These are phyloP conservation scores for Ogataea populi-albae DNA, from an alignment of 805 yeast genomes.

Conservation along the genomic window DNA sequence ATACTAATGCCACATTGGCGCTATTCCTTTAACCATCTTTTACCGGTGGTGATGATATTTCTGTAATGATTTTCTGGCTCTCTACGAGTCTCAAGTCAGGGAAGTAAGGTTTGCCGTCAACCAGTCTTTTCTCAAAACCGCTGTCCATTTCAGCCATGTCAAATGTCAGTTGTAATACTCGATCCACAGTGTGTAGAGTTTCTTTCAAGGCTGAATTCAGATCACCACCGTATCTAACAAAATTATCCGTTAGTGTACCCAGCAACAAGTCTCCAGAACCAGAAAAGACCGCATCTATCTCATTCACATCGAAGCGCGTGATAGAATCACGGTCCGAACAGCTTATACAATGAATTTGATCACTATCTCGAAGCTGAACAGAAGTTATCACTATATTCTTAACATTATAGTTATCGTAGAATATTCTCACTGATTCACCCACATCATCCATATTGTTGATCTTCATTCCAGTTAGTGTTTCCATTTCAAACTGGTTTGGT, in stretches of 20 bases:
- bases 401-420: constrained; percentile 44
- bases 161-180: constrained; percentile 41
- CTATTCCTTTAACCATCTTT: no score
- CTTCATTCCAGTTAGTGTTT: constrained; percentile 47
- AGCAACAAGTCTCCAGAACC: constrained; percentile 77
- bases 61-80: constrained; percentile 28
- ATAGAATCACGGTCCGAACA: constrained; percentile 23
- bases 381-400: constrained; percentile 60
- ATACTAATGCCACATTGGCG: no score
- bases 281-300: constrained; percentile 58
- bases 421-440: constrained; percentile 36
- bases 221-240: constrained; percentile 32
- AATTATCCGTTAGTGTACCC: constrained; percentile 54
- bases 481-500: constrained; percentile 77
- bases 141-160: constrained; percentile 16
- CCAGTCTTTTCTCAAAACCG: constrained; percentile 5
- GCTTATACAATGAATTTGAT: constrained; percentile 41
- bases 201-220: constrained; percentile 37
- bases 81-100: constrained; percentile 46
- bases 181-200: constrained; percentile 39
- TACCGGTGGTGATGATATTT: constrained; percentile 1
- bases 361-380: constrained; percentile 33
- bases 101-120: constrained; percentile 27
- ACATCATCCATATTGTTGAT: constrained; percentile 40
- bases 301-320: constrained; percentile 41